Percentiles rank a stretch among this genome's conserved stretches.
Conservation (phyloP, 768 basidiomycete genomes). For the Leccinum subtestaceum region DNA sequence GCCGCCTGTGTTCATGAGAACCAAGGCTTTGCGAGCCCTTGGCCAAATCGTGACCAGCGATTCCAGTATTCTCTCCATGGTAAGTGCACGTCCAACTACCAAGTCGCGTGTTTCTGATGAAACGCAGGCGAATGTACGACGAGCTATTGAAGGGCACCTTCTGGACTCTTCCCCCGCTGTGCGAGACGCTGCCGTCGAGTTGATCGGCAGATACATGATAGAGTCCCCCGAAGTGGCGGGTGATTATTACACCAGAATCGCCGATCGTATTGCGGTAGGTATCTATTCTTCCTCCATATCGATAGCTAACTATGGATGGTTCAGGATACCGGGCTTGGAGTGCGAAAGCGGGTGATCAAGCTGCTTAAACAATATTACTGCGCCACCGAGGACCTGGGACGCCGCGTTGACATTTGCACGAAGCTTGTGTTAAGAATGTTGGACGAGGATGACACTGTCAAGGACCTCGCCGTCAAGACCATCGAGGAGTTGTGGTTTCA, state of each 20-base stretch:
- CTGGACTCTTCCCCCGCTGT: slow-evolving; percentile 91
- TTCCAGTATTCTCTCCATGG: slow-evolving; percentile 72
- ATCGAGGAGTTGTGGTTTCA: slow-evolving; percentile 92
- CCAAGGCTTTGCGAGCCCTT: slow-evolving; percentile 88
- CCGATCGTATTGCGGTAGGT: slow-evolving; percentile 86
- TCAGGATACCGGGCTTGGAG: slow-evolving; percentile 91
- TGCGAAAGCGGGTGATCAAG: slow-evolving; percentile 95
- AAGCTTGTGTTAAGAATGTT: slow-evolving; percentile 79
- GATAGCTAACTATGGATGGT: not conserved
- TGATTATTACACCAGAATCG: slow-evolving; percentile 85
- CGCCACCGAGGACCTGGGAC: slow-evolving; percentile 54
- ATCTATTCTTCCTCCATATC: not conserved
- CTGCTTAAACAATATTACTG: slow-evolving; percentile 80
- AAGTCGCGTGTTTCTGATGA: slow-evolving; percentile 2
- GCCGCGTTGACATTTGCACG: slow-evolving; percentile 76
- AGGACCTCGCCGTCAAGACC: slow-evolving; percentile 87
- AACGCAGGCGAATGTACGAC: slow-evolving; percentile 68
- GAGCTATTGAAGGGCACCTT: slow-evolving; percentile 85
- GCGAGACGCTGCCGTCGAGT: slow-evolving; percentile 93
- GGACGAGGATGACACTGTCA: slow-evolving; percentile 94
- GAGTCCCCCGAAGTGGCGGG: slow-evolving; percentile 84
- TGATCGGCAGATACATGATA: slow-evolving; percentile 95
- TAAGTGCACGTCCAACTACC: slow-evolving; percentile 35
- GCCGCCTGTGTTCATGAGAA: slow-evolving; percentile 86
- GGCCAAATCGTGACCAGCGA: slow-evolving; percentile 90